Percentiles rank a stretch among this genome's conserved stretches.
These are phyloP conservation scores for Ensete glaucum DNA, from an alignment of 176 grass and related monocot genomes.

Conservation along the genomic window DNA sequence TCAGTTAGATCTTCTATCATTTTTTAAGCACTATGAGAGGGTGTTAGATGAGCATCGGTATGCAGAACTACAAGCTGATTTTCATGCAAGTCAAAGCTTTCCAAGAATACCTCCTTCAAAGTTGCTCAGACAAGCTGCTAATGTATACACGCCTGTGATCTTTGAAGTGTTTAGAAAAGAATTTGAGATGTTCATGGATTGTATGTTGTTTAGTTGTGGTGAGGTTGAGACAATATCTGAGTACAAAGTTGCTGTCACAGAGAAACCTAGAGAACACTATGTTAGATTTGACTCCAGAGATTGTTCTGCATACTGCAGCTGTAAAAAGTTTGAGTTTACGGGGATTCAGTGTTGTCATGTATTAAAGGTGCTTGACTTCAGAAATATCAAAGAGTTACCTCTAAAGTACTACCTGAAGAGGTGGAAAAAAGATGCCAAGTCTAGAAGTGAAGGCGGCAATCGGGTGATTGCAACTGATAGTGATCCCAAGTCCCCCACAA, in stretches of 20 bases:
- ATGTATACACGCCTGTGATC: constrained; percentile 65
- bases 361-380: constrained; percentile 9
- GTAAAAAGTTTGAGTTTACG: constrained; percentile 9
- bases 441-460: background rate
- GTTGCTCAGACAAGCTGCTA: constrained; percentile 73
- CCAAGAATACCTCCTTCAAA: constrained; percentile 86
- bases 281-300: constrained; percentile 66
- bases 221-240: constrained; percentile 33
- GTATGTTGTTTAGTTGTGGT: constrained; percentile 68
- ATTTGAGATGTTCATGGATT: constrained; percentile 96
- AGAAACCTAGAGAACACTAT: constrained; percentile 56
- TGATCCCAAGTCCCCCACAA: constrained; percentile 9
- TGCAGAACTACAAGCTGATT: constrained; percentile 87
- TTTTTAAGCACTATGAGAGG: constrained; percentile 76
- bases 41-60: constrained; percentile 69
- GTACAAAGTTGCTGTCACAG: constrained; percentile 71
- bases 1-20: constrained; percentile 57
- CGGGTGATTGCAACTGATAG: constrained; percentile 3
- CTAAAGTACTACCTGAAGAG: constrained; percentile 3
- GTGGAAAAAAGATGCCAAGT: constrained; percentile 11
- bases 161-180: constrained; percentile 78
- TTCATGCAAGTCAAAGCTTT: constrained; percentile 84
- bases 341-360: constrained; percentile 10
- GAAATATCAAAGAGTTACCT: constrained; percentile 13
- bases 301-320: constrained; percentile 28